A percentile compares a stretch with the other conserved stretches of the same genome.
phyloP scores from a whole-genome alignment of 2,329 filamentous ascomycete genomes.

The Aspergillus carbonarius region DNA sequence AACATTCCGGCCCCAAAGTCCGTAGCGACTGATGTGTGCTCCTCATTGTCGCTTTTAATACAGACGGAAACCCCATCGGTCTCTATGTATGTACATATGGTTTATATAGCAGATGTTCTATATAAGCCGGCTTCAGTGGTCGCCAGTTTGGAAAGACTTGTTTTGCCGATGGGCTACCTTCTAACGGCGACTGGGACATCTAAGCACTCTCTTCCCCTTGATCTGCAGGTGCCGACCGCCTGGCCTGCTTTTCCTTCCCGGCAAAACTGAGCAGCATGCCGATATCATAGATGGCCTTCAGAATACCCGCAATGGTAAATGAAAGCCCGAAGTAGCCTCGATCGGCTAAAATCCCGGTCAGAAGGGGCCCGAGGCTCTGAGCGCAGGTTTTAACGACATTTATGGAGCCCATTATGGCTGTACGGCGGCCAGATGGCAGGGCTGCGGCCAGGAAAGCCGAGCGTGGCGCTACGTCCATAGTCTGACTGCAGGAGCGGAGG shows the following conservation, averaged over 20 bases:
- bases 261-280: slow-evolving; percentile 55
- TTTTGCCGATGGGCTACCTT: neutral
- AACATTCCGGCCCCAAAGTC: neutral
- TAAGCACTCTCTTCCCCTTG: neutral
- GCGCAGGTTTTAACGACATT: slow-evolving; percentile 68
- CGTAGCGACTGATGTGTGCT: too few species aligned
- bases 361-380: slow-evolving; percentile 61
- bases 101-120: too few species aligned
- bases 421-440: slow-evolving; percentile 64
- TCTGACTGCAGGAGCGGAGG: slow-evolving; percentile 61
- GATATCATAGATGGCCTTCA: slow-evolving; percentile 64
- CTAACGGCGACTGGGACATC: neutral
- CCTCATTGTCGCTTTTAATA: too few species aligned
- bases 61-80: too few species aligned
- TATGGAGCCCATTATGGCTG: slow-evolving; percentile 68
- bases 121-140: too few species aligned
- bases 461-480: slow-evolving; percentile 70
- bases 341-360: slow-evolving; percentile 64
- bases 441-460: slow-evolving; percentile 68
- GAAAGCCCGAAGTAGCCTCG: slow-evolving; percentile 59
- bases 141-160: too few species aligned
- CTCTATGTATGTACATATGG: neutral
- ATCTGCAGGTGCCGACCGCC: neutral
- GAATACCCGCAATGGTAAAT: slow-evolving; percentile 61
- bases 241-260: slow-evolving; percentile 8